These are phyloP conservation scores for Cyberlindnera euphorbiiphila DNA, from an alignment of 805 yeast genomes.

Conservation along the genomic window DNA sequence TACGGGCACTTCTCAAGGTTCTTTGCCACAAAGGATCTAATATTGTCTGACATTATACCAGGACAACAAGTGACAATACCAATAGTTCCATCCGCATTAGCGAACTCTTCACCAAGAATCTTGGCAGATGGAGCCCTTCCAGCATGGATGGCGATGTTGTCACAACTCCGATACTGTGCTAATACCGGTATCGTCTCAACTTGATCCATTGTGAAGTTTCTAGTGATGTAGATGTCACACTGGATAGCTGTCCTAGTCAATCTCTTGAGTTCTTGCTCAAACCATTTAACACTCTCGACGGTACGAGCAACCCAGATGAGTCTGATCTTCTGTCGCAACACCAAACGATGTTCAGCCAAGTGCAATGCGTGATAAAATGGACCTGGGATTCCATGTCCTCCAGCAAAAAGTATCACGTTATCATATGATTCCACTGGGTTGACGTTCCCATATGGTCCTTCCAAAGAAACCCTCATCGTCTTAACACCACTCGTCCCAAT, in stretches of 20 bases:
- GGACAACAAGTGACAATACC: constrained; percentile 66
- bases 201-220: constrained; percentile 24
- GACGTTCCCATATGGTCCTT: constrained; percentile 60
- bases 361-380: constrained; percentile 39
- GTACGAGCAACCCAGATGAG: constrained; percentile 65
- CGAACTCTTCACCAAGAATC: constrained; percentile 37
- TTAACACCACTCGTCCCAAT: constrained; percentile 2
- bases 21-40: constrained; percentile 44
- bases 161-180: constrained; percentile 11
- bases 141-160: constrained; percentile 32
- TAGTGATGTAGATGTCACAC: constrained; percentile 39
- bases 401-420: constrained; percentile 41
- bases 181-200: constrained; percentile 2
- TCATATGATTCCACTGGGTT: constrained; percentile 36
- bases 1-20: constrained; percentile 39
- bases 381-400: constrained; percentile 53
- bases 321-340: constrained; percentile 33
- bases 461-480: constrained; percentile 41
- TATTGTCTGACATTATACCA: constrained; percentile 53
- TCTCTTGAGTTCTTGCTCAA: constrained; percentile 27
- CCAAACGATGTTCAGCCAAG: constrained; percentile 22
- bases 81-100: constrained; percentile 39
- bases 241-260: constrained; percentile 35
- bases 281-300: constrained; percentile 47
- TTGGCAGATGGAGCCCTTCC: constrained; percentile 46